Base-by-base conservation (phyloP, 2,329 filamentous ascomycete genomes). In the Dactylella cylindrospora region DNA sequence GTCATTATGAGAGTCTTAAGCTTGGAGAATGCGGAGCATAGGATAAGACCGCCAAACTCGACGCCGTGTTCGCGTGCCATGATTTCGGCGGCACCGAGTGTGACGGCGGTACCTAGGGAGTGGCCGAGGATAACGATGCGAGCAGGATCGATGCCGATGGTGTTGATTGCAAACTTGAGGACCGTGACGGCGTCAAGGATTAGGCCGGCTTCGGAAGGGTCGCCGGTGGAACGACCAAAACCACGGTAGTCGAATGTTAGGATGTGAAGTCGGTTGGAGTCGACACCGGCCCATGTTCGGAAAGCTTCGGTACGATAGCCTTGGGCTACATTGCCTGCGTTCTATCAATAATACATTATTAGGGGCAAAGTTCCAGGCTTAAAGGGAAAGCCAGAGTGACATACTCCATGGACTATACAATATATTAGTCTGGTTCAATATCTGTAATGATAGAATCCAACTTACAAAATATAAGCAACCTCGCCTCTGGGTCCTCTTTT, bases 201-300 rank as follows among this genome's bases (percentile, higher is more conserved):
- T 5, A 97, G 75, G 0, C 91, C 91, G 28, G 79, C 75, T 74
- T 97, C 91, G 0, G 84, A 85, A 0, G 91, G 91, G 3, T 74
- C 75, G n/a, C 91, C 89, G 0, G 84, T 88, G 6, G 87, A 93
- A 31, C 81, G 79, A 0, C 90, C 90, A 68, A 88, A 96, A 5
- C 90, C 90, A 13, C 90, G 85, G 73, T 96, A 96, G 76, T 95
- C 90, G 68, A 95, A 83, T 31, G 88, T 82, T n/a, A 96, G 77
- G 36, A 95, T 80, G 70, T 96, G 90, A 50, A 90, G 81, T 52
- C 80, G 77, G 0, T 77, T 83, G 0, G 79, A 80, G 1, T 85
- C 86, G 2, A 84, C 82, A 46, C 85, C 81, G 3, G 89, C 82
- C 33, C 95, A 76, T 36, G 84, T 79, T 67, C 90, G 88, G 71